Conservation (phyloP, 345 rosid genomes). For the Turnera subulata region DNA sequence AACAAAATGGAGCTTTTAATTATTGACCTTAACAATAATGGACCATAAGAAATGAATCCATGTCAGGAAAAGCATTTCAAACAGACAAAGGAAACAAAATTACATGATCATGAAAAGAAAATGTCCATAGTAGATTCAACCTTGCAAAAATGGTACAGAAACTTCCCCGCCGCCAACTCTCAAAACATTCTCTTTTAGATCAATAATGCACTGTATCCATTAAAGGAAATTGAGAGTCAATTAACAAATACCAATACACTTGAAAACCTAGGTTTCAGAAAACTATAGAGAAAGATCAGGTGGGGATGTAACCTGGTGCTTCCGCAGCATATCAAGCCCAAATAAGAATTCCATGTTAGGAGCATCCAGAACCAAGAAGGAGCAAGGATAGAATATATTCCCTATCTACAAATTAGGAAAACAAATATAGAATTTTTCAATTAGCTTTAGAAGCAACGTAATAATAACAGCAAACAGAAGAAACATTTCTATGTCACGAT, state of each 20-base stretch:
- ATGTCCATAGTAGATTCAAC: slow-evolving; percentile 30
- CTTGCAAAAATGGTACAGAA: slow-evolving; percentile 95
- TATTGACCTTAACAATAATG: background rate
- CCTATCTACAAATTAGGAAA: slow-evolving; percentile 52
- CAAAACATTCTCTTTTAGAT: slow-evolving; percentile 79
- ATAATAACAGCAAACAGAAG: background rate
- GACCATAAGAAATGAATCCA: background rate
- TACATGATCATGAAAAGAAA: too few relatives aligned
- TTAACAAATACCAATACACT: background rate
- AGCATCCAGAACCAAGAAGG: slow-evolving; percentile 88
- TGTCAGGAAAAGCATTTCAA: slow-evolving; percentile 2
- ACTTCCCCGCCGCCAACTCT: slow-evolving; percentile 97
- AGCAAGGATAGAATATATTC: slow-evolving; percentile 82
- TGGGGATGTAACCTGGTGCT: slow-evolving; percentile 78
- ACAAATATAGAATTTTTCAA: background rate
- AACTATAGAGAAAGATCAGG: slow-evolving; percentile 1
- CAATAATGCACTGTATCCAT: slow-evolving; percentile 73
- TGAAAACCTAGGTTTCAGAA: background rate
- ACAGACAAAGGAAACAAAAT: background rate
- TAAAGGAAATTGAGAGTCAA: background rate
- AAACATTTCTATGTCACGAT: background rate
- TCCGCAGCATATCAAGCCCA: slow-evolving; percentile 99
- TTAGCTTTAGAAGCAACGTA: slow-evolving; percentile 3
- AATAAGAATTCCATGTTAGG: slow-evolving; percentile 97
- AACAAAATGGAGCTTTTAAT: slow-evolving; percentile 17